phyloP scores from a whole-genome alignment of 106 monocot genomes.

The Dendrobium nobile region DNA sequence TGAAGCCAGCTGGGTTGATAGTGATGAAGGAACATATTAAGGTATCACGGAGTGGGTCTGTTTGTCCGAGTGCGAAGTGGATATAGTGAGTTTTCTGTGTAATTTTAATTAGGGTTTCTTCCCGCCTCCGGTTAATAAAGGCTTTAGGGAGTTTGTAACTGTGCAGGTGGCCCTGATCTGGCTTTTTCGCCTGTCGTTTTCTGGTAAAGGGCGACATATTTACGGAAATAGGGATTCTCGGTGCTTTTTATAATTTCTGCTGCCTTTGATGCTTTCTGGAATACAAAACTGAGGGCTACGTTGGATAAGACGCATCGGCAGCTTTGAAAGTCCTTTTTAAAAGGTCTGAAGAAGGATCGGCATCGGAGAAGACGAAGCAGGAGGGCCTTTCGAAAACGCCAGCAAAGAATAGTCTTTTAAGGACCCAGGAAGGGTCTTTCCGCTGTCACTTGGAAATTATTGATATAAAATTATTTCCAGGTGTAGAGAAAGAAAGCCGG shows the following conservation, averaged over 20 bases:
- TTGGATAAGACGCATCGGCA: slow-evolving; percentile 3
- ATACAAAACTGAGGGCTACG: slow-evolving; percentile 10
- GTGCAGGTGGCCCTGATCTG: slow-evolving; percentile 7
- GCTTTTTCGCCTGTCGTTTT: slow-evolving; percentile 29
- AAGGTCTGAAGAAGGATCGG: slow-evolving; percentile 1
- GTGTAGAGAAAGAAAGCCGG: neutral
- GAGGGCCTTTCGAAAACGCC: neutral
- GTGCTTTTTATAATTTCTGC: slow-evolving; percentile 12
- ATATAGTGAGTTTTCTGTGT: neutral
- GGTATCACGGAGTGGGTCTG: neutral
- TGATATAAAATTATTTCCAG: neutral
- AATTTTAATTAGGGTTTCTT: slow-evolving; percentile 3
- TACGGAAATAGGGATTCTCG: slow-evolving; percentile 22
- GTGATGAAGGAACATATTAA: neutral
- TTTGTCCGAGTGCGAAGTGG: neutral
- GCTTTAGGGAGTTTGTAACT: slow-evolving; percentile 14
- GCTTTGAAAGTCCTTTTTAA: neutral
- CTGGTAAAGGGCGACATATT: slow-evolving; percentile 16
- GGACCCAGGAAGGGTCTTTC: slow-evolving; percentile 6
- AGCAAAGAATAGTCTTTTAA: slow-evolving; percentile 1
- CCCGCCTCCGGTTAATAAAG: neutral
- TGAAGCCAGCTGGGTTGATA: too few species aligned
- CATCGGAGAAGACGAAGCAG: neutral
- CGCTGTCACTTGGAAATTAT: neutral
- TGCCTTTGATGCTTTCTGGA: neutral